Percentiles rank a stretch among this genome's conserved stretches.
These are phyloP conservation scores for Geum urbanum DNA, from an alignment of 306 rosid genomes.

Conservation along the genomic window DNA sequence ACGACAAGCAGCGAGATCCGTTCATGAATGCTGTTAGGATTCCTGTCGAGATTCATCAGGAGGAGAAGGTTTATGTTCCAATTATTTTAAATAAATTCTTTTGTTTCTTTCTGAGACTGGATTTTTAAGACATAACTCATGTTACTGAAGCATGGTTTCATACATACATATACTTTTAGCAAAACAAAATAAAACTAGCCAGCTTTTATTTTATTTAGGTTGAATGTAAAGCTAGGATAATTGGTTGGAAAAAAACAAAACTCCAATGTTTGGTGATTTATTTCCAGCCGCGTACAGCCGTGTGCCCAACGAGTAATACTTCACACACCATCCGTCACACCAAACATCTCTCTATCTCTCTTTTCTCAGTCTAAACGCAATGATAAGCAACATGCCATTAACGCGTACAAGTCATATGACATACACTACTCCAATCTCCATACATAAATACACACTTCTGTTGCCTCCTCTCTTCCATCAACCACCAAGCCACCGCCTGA, in stretches of 20 bases:
- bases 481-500: not conserved
- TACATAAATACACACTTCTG: not conserved
- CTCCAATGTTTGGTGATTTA: not conserved
- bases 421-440: not conserved
- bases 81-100: not conserved
- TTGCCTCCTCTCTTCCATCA: not conserved
- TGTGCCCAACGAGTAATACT: slow-evolving; percentile 1
- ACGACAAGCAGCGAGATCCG: no score
- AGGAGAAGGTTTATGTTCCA: no score
- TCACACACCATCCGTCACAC: not conserved
- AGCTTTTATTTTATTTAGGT: not conserved
- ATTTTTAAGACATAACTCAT: not conserved
- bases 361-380: not conserved
- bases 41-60: no score
- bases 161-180: not conserved
- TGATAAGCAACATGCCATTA: not conserved
- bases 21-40: no score
- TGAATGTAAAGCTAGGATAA: not conserved
- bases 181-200: not conserved
- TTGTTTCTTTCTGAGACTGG: not conserved
- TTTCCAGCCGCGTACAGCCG: slow-evolving; percentile 5
- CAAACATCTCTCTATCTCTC: not conserved
- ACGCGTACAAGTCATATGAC: not conserved
- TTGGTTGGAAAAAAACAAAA: not conserved
- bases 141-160: not conserved